Conservation (phyloP, 345 rosid genomes). For the Euphorbia tirucalli region DNA sequence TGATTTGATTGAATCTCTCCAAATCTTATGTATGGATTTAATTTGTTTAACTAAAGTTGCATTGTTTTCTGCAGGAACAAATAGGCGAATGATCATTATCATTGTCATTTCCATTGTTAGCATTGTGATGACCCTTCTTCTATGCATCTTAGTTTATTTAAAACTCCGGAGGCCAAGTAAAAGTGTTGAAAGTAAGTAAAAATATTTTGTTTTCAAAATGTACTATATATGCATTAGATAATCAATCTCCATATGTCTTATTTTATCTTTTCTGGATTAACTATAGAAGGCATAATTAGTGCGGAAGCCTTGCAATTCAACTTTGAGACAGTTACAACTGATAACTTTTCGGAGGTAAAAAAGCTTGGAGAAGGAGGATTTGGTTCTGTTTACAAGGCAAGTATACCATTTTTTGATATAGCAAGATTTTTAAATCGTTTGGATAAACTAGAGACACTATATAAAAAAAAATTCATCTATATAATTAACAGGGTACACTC, state of each 20-base stretch:
- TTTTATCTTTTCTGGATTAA: neutral
- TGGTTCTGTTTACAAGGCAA: slow-evolving; percentile 17
- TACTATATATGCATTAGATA: neutral
- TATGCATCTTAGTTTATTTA: neutral
- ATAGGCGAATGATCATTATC: neutral
- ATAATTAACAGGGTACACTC: slow-evolving; percentile 8
- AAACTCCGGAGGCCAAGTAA: neutral
- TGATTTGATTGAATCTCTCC: too few species aligned
- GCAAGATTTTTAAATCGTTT: neutral
- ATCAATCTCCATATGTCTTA: neutral
- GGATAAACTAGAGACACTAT: neutral
- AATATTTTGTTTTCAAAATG: too few species aligned
- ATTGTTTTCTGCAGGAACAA: neutral
- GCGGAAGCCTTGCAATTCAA: slow-evolving; percentile 3
- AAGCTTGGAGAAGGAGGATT: slow-evolving; percentile 14
- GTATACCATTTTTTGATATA: neutral
- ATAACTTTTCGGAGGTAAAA: slow-evolving; percentile 11
- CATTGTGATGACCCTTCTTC: neutral
- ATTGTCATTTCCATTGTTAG: neutral
- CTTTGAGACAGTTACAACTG: slow-evolving; percentile 1
- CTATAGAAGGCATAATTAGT: neutral
- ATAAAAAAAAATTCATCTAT: neutral
- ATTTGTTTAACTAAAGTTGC: neutral
- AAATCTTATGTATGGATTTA: neutral
- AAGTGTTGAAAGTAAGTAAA: neutral